These are phyloP conservation scores for Cylindrotheca fusiformis DNA, from an alignment of 108 stramenopile species.

Conservation along the genomic window DNA sequence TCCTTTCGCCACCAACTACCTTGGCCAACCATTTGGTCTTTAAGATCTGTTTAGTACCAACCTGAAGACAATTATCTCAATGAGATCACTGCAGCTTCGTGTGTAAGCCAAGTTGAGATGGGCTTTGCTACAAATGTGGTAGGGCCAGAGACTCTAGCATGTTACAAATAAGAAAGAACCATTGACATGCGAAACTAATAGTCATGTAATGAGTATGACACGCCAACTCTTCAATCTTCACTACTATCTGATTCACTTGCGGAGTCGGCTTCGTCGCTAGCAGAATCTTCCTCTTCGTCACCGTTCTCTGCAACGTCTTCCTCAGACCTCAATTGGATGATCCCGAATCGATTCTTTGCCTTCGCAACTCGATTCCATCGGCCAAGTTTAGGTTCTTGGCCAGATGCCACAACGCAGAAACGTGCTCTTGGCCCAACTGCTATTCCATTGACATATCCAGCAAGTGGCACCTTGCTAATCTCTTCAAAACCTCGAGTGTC, in stretches of 20 bases:
- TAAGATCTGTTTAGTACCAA: slow-evolving; percentile 13
- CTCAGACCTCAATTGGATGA: slow-evolving; percentile 50
- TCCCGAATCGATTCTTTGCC: slow-evolving; percentile 83
- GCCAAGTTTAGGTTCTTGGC: slow-evolving; percentile 85
- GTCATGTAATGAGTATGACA: too few species aligned
- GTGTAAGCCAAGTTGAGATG: too few species aligned
- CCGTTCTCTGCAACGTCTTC: slow-evolving; percentile 28
- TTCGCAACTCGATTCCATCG: slow-evolving; percentile 80
- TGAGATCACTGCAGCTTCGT: too few species aligned
- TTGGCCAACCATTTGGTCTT: slow-evolving; percentile 28
- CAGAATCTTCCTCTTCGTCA: slow-evolving; percentile 10
- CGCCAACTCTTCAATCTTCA: too few species aligned
- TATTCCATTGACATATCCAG: slow-evolving; percentile 83
- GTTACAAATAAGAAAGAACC: too few species aligned
- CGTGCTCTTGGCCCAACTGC: slow-evolving; percentile 74
- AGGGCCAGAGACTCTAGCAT: too few species aligned
- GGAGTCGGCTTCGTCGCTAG: background rate
- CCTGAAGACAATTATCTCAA: too few species aligned
- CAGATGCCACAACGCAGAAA: slow-evolving; percentile 80
- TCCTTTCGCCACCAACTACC: slow-evolving; percentile 41
- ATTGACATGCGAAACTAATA: too few species aligned
- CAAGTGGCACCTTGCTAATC: slow-evolving; percentile 53
- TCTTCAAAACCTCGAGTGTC: slow-evolving; percentile 52
- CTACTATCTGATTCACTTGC: background rate
- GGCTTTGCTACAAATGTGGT: too few species aligned